Percentiles rank a stretch among this genome's conserved stretches.
phyloP scores from a whole-genome alignment of 768 basidiomycete genomes.

The Psilocybe cyanescens region DNA sequence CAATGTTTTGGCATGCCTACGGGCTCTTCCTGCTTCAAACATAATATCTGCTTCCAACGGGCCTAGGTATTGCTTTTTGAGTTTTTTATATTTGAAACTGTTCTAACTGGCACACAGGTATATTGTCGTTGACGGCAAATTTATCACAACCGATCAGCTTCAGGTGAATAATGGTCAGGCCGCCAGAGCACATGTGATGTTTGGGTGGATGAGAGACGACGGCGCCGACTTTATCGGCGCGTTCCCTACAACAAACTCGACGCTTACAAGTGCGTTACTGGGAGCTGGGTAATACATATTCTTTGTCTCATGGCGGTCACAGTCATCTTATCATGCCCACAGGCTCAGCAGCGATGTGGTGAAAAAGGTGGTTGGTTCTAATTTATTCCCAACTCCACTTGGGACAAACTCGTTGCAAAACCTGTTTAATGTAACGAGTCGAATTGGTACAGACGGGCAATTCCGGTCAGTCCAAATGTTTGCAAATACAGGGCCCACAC shows the following conservation, averaged over 20 bases:
- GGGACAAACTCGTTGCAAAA: slow-evolving; percentile 40
- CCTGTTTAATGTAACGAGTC: slow-evolving; percentile 49
- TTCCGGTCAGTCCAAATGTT: slow-evolving; percentile 34
- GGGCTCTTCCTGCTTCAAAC: slow-evolving; percentile 33
- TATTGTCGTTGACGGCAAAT: slow-evolving; percentile 51
- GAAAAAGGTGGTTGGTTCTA: slow-evolving; percentile 16
- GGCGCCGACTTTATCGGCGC: slow-evolving; percentile 49
- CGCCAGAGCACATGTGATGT: slow-evolving; percentile 43
- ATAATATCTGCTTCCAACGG: slow-evolving; percentile 41
- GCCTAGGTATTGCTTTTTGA: slow-evolving; percentile 23
- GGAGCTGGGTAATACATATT: slow-evolving; percentile 23
- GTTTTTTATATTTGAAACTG: not conserved
- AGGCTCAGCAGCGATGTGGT: slow-evolving; percentile 18
- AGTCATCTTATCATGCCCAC: not conserved
- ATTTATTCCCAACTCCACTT: slow-evolving; percentile 43
- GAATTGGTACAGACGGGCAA: slow-evolving; percentile 47
- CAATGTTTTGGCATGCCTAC: slow-evolving; percentile 42
- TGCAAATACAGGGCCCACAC: not conserved
- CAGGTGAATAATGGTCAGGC: slow-evolving; percentile 39
- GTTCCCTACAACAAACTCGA: slow-evolving; percentile 21
- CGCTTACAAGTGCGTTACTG: slow-evolving; percentile 18
- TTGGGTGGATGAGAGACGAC: slow-evolving; percentile 56
- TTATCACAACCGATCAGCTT: slow-evolving; percentile 41
- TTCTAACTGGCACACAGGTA: slow-evolving; percentile 27
- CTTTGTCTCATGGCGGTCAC: slow-evolving; percentile 6